Evolutionary conservation across 2,329 filamentous ascomycete species (phyloP).

Genomic region (Neurospora sp.): DNA sequence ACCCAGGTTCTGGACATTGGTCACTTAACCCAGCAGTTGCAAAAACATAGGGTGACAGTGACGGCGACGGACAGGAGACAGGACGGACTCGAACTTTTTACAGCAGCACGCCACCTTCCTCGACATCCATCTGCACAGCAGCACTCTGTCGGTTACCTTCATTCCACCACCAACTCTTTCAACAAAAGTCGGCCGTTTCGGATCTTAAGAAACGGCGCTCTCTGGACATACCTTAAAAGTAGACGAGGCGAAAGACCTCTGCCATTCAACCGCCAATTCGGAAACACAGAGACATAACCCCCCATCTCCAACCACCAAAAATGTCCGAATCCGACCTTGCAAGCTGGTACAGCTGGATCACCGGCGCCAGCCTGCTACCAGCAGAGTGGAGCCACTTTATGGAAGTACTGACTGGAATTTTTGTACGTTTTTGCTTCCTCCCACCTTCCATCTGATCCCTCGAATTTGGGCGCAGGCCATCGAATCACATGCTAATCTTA

Average conservation of each 20-base stretch:
- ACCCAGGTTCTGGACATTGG: background rate
- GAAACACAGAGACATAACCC: background rate
- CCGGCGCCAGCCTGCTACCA: slow-evolving; percentile 12
- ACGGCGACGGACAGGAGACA: background rate
- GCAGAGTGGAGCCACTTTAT: slow-evolving; percentile 13
- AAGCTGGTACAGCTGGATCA: slow-evolving; percentile 14
- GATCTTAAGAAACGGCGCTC: background rate
- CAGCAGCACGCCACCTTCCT: background rate
- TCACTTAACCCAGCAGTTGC: background rate
- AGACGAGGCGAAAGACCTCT: background rate
- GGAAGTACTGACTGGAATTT: slow-evolving; percentile 19
- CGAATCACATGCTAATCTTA: background rate
- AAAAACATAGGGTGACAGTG: background rate
- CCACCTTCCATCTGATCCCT: background rate
- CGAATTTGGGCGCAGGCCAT: background rate
- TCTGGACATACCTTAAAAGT: background rate
- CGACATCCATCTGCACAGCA: background rate
- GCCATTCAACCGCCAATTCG: background rate
- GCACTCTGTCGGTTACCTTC: background rate
- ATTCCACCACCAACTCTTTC: background rate
- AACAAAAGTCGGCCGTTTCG: background rate
- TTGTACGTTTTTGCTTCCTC: slow-evolving; percentile 14
- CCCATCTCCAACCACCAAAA: background rate
- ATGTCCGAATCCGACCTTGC: slow-evolving; percentile 5
- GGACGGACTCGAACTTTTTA: background rate